Evolutionary conservation across 805 yeast species (phyloP).

Genomic region (Isabelozyma pseudorhagii): DNA sequence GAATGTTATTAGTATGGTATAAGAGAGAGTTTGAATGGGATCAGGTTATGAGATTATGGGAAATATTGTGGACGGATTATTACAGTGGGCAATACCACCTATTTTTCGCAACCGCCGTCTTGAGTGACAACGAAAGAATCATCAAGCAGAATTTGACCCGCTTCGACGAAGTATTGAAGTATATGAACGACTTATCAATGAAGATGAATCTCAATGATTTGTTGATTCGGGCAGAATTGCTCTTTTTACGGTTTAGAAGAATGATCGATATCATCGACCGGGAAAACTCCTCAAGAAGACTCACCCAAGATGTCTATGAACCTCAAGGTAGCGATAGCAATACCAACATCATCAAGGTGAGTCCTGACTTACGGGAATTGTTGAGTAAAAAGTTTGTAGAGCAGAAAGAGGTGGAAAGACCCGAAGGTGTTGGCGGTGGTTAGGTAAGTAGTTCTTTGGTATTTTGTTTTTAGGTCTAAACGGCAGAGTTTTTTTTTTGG

Average conservation of each 20-base stretch:
- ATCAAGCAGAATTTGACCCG: conserved; percentile 69
- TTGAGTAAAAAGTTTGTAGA: conserved; percentile 60
- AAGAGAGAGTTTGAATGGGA: conserved; percentile 85
- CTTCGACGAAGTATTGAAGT: conserved; percentile 90
- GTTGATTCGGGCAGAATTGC: conserved; percentile 77
- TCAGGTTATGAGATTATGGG: conserved; percentile 84
- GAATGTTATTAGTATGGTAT: conserved; percentile 94
- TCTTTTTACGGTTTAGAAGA: conserved; percentile 76
- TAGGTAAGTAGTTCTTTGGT: conserved; percentile 8
- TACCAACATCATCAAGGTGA: conserved; percentile 26
- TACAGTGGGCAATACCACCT: conserved; percentile 85
- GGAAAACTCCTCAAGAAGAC: conserved; percentile 24
- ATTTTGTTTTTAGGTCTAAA: not conserved
- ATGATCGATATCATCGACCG: conserved; percentile 78
- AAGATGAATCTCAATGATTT: conserved; percentile 72
- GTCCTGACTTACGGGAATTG: conserved; percentile 56
- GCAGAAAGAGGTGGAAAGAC: conserved; percentile 54
- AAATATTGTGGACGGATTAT: conserved; percentile 83
- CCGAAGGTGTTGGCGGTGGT: conserved; percentile 46
- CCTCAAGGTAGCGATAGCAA: conserved; percentile 1
- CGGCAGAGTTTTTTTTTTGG: not conserved
- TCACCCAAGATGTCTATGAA: conserved; percentile 15
- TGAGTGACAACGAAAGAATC: conserved; percentile 79
- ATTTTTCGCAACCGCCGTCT: conserved; percentile 83
- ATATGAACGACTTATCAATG: conserved; percentile 85